Base-by-base conservation (phyloP, 140 eudicot genomes). In the Anethum foeniculum region DNA sequence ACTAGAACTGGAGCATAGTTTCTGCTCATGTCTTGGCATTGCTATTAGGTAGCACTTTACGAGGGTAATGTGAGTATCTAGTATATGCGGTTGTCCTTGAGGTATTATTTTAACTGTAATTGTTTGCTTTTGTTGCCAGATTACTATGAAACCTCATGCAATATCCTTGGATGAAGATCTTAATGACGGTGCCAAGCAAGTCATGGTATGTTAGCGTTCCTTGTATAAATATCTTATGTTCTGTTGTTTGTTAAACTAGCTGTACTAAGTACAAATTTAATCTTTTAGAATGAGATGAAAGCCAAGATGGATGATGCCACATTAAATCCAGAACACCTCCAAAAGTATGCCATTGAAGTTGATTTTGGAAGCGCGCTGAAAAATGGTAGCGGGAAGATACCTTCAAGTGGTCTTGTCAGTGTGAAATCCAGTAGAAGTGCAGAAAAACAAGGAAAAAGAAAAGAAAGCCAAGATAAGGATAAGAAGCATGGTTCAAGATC, bases 91-190 rank as follows among this genome's bases (percentile, higher is more conserved):
- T 68, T 68, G 44, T 6, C 34, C 34, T 27, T 9, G 16, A 15
- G 12, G 23, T 68, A 28, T 32, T 68, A 14, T 25, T 62, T 4
- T 0, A 68, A 68, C 43, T 68, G 38, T 75, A 46, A 15, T 32
- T 27, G 34, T 77, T 49, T 43, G 39, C 56, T 65, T 77, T 68
- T 62, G 81, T 73, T 73, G 69, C 18, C 86, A 93, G 98, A 83
- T 93, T 80, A 83, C 74, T 21, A 58, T 94, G 87, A 81, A 89
- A 86, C 97, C 99, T 49, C 99, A 90, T 80, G 78, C 81, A 0
- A 79, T 93, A 19, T 85, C 99, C 14, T 80, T 96, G 81, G 99
- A 96, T 12, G 97, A 96, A 80, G 99, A 96, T 85, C 96, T 96
- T 28, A 84, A 93, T 30, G 90, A 88, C 65, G 99, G 94, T 39